phyloP scores from a whole-genome alignment of 768 basidiomycete genomes.

The Psilocybe tampanensis region DNA sequence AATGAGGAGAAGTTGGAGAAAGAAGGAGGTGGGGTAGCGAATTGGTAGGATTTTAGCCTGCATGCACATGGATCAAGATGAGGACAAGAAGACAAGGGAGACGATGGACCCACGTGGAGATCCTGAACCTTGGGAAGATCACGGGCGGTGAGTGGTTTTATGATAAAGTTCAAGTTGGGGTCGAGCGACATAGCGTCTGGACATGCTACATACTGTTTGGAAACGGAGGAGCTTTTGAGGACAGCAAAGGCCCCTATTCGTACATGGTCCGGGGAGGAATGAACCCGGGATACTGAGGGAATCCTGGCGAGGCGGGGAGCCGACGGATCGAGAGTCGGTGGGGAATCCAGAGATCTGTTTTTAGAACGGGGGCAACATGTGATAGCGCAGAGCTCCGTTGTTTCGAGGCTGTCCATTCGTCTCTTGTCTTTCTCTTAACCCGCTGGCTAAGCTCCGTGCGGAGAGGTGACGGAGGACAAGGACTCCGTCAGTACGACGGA shows the following conservation, averaged over 20 bases:
- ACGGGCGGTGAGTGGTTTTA: slow-evolving; percentile 35
- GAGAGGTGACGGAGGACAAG: slow-evolving; percentile 19
- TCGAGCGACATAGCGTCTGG: slow-evolving; percentile 11
- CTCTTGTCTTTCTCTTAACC: background rate
- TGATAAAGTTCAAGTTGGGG: slow-evolving; percentile 27
- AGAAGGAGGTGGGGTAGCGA: slow-evolving; percentile 44
- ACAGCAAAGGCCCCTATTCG: slow-evolving; percentile 7
- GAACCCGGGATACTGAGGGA: slow-evolving; percentile 10
- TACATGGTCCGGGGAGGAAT: background rate
- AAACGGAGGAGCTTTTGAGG: background rate
- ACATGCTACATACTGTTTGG: too few species aligned
- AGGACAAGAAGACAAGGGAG: slow-evolving; percentile 1
- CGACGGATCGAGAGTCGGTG: slow-evolving; percentile 15
- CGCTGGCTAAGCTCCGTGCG: slow-evolving; percentile 18
- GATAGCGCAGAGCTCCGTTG: slow-evolving; percentile 11
- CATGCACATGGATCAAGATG: slow-evolving; percentile 17
- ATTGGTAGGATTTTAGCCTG: slow-evolving; percentile 42
- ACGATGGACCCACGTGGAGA: slow-evolving; percentile 41
- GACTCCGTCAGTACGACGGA: slow-evolving; percentile 14
- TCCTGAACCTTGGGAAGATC: slow-evolving; percentile 37
- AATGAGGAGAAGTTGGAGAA: slow-evolving; percentile 48
- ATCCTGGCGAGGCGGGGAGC: slow-evolving; percentile 17
- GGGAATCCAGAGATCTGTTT: slow-evolving; percentile 10
- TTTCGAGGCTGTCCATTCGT: background rate
- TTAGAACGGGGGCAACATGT: slow-evolving; percentile 17